Conservation (phyloP, 108 stramenopile species). For the Pinguiococcus pyrenoidosus region DNA sequence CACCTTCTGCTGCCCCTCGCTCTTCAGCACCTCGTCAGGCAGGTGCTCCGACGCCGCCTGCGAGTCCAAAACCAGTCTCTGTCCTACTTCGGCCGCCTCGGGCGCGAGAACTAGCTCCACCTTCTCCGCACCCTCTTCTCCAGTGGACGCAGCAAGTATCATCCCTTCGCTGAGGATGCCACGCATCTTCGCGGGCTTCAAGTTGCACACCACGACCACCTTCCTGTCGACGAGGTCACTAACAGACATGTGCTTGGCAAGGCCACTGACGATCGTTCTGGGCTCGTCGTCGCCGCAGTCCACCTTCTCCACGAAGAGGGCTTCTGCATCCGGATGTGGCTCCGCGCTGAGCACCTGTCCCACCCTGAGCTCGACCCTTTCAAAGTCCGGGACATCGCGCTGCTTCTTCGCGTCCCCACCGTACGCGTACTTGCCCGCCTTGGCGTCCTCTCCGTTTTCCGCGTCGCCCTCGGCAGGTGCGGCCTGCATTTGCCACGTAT, state of each 20-base stretch:
- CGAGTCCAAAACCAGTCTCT: too few relatives aligned
- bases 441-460: slow-evolving; percentile 8
- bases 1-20: too few relatives aligned
- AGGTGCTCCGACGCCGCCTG: too few relatives aligned
- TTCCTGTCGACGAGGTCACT: slow-evolving; percentile 49
- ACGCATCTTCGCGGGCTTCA: neutral
- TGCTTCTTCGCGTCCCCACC: slow-evolving; percentile 14
- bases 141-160: neutral
- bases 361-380: slow-evolving; percentile 52
- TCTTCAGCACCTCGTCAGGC: too few relatives aligned
- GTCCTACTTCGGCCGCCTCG: too few relatives aligned
- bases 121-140: too few relatives aligned
- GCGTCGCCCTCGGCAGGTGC: slow-evolving; percentile 9
- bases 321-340: slow-evolving; percentile 69
- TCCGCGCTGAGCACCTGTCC: slow-evolving; percentile 55
- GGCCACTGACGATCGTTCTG: slow-evolving; percentile 60
- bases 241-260: slow-evolving; percentile 52
- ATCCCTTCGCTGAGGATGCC: neutral
- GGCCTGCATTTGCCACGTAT: slow-evolving; percentile 70
- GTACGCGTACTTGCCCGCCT: too few relatives aligned
- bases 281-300: slow-evolving; percentile 63
- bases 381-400: slow-evolving; percentile 47
- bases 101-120: too few relatives aligned
- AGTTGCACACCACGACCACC: neutral
- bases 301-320: slow-evolving; percentile 56